Conservation (phyloP, 2,329 filamentous ascomycete genomes). For the Beauveria brongniartii region DNA sequence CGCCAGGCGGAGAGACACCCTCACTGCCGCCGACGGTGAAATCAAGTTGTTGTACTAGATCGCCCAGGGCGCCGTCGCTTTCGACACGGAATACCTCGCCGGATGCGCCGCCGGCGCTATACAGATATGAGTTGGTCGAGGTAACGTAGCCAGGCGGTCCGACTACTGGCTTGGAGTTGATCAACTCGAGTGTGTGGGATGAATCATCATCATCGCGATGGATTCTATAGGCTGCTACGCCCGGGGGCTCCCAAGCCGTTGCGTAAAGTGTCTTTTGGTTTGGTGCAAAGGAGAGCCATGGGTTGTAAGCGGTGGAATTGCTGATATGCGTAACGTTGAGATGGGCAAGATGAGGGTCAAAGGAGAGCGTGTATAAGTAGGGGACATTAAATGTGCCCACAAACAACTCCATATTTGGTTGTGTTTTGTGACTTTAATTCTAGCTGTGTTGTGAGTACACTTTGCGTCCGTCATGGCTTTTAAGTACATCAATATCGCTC, state of each 20-base stretch:
- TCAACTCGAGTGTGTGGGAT: not conserved
- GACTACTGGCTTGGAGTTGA: not conserved
- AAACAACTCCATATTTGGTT: not conserved
- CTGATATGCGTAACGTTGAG: not conserved
- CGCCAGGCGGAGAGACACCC: not conserved
- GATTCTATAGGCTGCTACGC: not conserved
- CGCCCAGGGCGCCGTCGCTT: not conserved
- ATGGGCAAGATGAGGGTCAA: not conserved
- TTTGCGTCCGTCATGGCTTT: too few relatives aligned
- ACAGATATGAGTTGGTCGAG: not conserved
- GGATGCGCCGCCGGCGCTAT: not conserved
- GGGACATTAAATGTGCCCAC: not conserved
- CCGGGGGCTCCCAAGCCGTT: not conserved
- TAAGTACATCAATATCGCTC: too few relatives aligned
- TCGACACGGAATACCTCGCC: not conserved
- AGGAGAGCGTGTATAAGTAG: not conserved
- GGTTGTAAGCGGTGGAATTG: not conserved
- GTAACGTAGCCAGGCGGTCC: not conserved
- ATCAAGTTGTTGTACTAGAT: not conserved
- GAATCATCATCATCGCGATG: not conserved
- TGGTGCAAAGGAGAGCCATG: not conserved
- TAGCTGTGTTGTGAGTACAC: too few relatives aligned
- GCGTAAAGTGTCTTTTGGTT: not conserved
- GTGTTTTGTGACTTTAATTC: not conserved
- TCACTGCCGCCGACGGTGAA: not conserved